phyloP scores from a whole-genome alignment of 2,329 filamentous ascomycete genomes.

The Colletotrichum sojae region DNA sequence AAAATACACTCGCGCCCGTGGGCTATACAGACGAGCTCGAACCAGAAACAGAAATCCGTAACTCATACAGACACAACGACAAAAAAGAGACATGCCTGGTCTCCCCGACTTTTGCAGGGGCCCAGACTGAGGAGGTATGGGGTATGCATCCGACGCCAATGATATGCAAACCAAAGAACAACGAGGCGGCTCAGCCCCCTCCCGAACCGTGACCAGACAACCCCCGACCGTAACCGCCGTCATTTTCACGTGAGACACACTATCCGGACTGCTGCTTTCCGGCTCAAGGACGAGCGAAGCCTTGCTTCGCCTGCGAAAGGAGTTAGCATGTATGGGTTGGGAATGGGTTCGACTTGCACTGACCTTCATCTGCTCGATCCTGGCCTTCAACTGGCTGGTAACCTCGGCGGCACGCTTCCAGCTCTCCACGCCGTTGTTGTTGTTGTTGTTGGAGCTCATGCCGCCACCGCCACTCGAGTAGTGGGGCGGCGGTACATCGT shows the following conservation, averaged over 20 bases:
- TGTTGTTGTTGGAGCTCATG: conserved; percentile 51
- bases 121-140: conserved; percentile 40
- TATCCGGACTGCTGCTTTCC: not conserved
- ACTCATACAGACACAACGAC: conserved; percentile 47
- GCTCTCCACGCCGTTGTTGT: conserved; percentile 80
- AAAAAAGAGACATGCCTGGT: conserved; percentile 46
- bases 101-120: conserved; percentile 44
- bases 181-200: conserved; percentile 12
- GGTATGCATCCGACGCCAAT: conserved; percentile 53
- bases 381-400: conserved; percentile 95
- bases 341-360: conserved; percentile 40
- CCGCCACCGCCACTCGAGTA: conserved; percentile 41
- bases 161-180: conserved; percentile 47
- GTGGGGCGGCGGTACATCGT: conserved; percentile 32
- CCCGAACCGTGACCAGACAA: conserved; percentile 30
- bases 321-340: conserved; percentile 33
- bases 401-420: conserved; percentile 98
- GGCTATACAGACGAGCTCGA: conserved; percentile 32
- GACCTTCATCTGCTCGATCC: conserved; percentile 99
- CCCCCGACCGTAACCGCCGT: conserved; percentile 17
- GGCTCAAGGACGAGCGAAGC: conserved; percentile 54
- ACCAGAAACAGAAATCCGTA: conserved; percentile 35
- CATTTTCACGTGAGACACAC: conserved; percentile 35
- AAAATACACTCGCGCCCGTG: conserved; percentile 32
- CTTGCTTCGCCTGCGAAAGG: conserved; percentile 62